Evolutionary conservation across 495 filamentous ascomycete genomes (phyloP).

Genomic region (Trichocladium uniseriatum): DNA sequence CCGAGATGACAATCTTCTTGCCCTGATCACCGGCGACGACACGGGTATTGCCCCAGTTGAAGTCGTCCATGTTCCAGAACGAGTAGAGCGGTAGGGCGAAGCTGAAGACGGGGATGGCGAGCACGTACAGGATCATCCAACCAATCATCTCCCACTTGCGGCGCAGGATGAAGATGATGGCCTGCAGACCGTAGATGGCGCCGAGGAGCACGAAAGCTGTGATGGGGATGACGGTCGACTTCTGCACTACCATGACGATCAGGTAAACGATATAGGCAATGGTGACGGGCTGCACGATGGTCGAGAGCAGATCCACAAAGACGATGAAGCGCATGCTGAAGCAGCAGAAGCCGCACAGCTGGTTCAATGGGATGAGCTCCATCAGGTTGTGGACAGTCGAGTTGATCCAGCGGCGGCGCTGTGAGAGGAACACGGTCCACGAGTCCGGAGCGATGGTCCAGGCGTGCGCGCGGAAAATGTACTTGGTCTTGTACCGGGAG

Average conservation of each 20-base stretch:
- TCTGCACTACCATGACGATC: conserved; percentile 58
- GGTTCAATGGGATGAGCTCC: conserved; percentile 83
- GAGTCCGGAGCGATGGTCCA: conserved; percentile 94
- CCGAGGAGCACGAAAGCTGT: conserved; percentile 83
- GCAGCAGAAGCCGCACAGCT: conserved; percentile 98
- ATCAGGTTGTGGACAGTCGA: conserved; percentile 97
- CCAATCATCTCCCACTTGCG: conserved; percentile 99
- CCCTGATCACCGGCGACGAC: conserved; percentile 95
- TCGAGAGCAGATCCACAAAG: conserved; percentile 86
- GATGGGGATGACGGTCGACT: conserved; percentile 58
- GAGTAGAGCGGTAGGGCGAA: conserved; percentile 86
- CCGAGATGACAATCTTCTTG: conserved; percentile 82
- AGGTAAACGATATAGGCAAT: conserved; percentile 89
- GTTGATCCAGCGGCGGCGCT: conserved; percentile 99
- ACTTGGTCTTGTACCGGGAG: conserved; percentile 94
- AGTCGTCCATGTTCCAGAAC: conserved; percentile 99
- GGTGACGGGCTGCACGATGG: conserved; percentile 83
- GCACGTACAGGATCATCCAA: conserved; percentile 95
- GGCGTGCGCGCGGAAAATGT: conserved; percentile 81
- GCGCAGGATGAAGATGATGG: conserved; percentile 89
- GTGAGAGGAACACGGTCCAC: conserved; percentile 90
- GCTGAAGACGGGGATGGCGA: conserved; percentile 87
- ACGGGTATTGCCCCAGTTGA: conserved; percentile 95
- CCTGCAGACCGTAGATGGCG: conserved; percentile 93
- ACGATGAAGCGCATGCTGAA: conserved; percentile 99